Percentiles rank a stretch among this genome's conserved stretches.
Evolutionary conservation across 805 yeast species (phyloP).

Genomic region (Candida suzukii): DNA sequence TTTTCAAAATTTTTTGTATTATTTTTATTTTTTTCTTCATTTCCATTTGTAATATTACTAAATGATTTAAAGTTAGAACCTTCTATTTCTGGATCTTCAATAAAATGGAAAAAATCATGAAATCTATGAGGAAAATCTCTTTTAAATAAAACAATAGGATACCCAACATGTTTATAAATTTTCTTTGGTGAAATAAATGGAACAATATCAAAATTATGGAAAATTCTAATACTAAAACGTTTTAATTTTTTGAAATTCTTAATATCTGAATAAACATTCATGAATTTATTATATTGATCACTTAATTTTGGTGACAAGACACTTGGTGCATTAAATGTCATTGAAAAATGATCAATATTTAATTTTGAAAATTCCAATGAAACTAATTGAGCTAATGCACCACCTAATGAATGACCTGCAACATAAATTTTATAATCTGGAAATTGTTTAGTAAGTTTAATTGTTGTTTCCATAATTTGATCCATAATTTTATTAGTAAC

Average conservation of each 20-base stretch:
- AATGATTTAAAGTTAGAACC: too few species aligned
- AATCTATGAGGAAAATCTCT: slow-evolving; percentile 9
- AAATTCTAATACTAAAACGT: slow-evolving; percentile 8
- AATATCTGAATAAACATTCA: background rate
- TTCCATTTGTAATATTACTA: too few species aligned
- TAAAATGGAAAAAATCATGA: slow-evolving; percentile 1
- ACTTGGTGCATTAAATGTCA: slow-evolving; percentile 13
- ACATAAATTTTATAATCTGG: slow-evolving; percentile 30
- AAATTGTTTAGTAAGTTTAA: slow-evolving; percentile 13
- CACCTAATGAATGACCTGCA: slow-evolving; percentile 47
- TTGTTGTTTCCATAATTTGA: slow-evolving; percentile 6
- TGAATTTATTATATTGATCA: slow-evolving; percentile 3
- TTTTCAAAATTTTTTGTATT: too few species aligned
- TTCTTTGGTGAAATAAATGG: slow-evolving; percentile 11
- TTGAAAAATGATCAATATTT: slow-evolving; percentile 26
- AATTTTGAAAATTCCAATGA: slow-evolving; percentile 56
- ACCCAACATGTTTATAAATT: slow-evolving; percentile 11
- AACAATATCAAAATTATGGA: slow-evolving; percentile 11
- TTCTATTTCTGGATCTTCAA: too few species aligned
- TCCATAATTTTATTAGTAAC: slow-evolving; percentile 6
- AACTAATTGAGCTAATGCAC: slow-evolving; percentile 54
- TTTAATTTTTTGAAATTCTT: background rate
- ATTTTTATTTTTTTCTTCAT: too few species aligned
- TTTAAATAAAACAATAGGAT: slow-evolving; percentile 6
- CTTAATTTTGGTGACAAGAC: slow-evolving; percentile 12